Evolutionary conservation across 164 flowering plant genomes (phyloP).

Genomic region (Aristolochia californica): DNA sequence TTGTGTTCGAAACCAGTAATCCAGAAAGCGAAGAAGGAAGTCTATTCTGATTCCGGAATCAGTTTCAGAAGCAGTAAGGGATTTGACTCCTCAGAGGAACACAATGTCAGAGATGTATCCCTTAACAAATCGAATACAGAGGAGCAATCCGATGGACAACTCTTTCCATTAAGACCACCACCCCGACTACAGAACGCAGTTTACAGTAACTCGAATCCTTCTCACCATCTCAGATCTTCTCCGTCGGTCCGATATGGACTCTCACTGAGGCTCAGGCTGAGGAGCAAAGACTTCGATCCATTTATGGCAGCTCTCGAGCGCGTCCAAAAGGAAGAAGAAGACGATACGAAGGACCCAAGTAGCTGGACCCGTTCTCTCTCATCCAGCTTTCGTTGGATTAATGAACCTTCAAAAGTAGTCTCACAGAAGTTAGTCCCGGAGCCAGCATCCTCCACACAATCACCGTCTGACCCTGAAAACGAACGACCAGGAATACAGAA

Average conservation of each 20-base stretch:
- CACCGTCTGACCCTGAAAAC: not conserved
- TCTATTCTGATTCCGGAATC: too few species aligned
- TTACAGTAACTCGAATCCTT: conserved; percentile 2
- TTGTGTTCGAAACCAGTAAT: too few species aligned
- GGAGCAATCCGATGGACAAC: conserved; percentile 13
- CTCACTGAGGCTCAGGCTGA: not conserved
- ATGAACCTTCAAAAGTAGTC: not conserved
- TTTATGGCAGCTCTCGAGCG: conserved; percentile 37
- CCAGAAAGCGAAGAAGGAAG: too few species aligned
- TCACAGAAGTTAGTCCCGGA: too few species aligned
- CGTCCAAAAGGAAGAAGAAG: conserved; percentile 21
- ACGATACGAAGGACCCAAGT: conserved; percentile 5
- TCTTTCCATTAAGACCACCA: conserved; percentile 36
- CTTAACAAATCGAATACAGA: not conserved
- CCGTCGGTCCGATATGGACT: too few species aligned
- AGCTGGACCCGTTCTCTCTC: not conserved
- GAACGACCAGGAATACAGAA: not conserved
- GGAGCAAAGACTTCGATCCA: conserved; percentile 37
- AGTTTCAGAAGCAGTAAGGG: too few species aligned
- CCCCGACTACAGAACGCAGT: conserved; percentile 21
- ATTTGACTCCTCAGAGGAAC: too few species aligned
- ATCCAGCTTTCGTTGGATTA: not conserved
- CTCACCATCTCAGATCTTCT: conserved; percentile 10
- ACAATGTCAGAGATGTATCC: too few species aligned
- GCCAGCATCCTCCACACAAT: too few species aligned